Evolutionary conservation across 768 basidiomycete genomes (phyloP).

Genomic region (Tylopilus felleus): DNA sequence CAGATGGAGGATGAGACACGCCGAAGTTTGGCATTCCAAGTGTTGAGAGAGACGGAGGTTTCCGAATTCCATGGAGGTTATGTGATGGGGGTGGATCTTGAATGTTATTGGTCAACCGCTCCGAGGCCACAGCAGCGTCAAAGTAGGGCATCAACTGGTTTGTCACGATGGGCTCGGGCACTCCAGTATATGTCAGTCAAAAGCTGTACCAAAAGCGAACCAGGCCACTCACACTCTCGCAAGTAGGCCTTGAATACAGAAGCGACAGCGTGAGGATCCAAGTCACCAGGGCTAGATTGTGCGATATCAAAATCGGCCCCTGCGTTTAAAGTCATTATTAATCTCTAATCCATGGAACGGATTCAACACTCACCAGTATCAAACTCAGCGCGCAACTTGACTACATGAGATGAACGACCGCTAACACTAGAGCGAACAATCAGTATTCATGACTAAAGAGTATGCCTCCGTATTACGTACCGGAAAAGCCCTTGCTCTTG

Average conservation of each 20-base stretch:
- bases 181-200: slow-evolving; percentile 38
- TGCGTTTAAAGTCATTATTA: slow-evolving; percentile 28
- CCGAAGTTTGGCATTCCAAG: slow-evolving; percentile 69
- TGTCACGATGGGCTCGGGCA: slow-evolving; percentile 86
- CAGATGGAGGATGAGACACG: slow-evolving; percentile 59
- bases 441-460: not conserved
- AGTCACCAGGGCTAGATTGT: slow-evolving; percentile 74
- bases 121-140: slow-evolving; percentile 68
- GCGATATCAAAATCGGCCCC: slow-evolving; percentile 86
- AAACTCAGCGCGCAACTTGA: slow-evolving; percentile 73
- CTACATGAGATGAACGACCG: slow-evolving; percentile 79
- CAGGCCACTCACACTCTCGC: slow-evolving; percentile 72
- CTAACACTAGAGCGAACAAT: slow-evolving; percentile 53
- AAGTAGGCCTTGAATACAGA: slow-evolving; percentile 91
- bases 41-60: slow-evolving; percentile 78
- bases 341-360: not conserved
- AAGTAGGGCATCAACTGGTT: slow-evolving; percentile 67
- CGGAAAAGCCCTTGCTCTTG: slow-evolving; percentile 86
- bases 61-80: slow-evolving; percentile 47
- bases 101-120: slow-evolving; percentile 35
- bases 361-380: slow-evolving; percentile 56
- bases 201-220: not conserved
- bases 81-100: slow-evolving; percentile 35
- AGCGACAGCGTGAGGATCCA: slow-evolving; percentile 93
- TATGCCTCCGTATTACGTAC: slow-evolving; percentile 39